These are phyloP conservation scores for Nakazawaea holstii DNA, from an alignment of 805 yeast species.

Conservation along the genomic window DNA sequence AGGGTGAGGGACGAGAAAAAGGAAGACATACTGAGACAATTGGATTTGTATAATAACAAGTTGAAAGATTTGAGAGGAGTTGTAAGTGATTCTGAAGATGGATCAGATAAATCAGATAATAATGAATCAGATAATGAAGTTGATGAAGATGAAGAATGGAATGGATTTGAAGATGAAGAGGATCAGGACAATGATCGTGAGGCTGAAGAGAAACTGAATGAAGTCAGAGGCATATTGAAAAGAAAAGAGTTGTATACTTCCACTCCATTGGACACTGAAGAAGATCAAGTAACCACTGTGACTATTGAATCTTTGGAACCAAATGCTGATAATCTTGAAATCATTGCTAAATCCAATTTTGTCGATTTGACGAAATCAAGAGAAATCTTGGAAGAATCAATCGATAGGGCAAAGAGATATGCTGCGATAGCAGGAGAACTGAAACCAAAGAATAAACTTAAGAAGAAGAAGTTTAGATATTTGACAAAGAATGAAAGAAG, in stretches of 20 bases:
- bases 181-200: conserved; percentile 27
- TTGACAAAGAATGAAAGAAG: conserved; percentile 77
- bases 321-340: conserved; percentile 31
- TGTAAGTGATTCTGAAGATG: conserved; percentile 25
- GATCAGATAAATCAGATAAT: no score
- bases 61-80: conserved; percentile 23
- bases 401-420: conserved; percentile 76
- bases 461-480: conserved; percentile 84
- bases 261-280: conserved; percentile 13
- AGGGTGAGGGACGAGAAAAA: conserved; percentile 66
- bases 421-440: conserved; percentile 46
- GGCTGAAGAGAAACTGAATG: conserved; percentile 15
- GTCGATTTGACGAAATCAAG: conserved; percentile 69
- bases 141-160: conserved; percentile 27
- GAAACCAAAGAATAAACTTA: conserved; percentile 26
- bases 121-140: conserved; percentile 11
- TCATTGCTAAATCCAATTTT: conserved; percentile 54
- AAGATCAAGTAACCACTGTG: conserved; percentile 42
- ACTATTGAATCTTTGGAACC: conserved; percentile 55
- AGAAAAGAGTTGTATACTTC: conserved; percentile 32
- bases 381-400: conserved; percentile 66
- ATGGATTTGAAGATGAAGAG: conserved; percentile 15
- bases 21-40: conserved; percentile 56
- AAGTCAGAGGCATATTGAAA: conserved; percentile 35
- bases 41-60: conserved; percentile 50